Conservation (phyloP, 208 protist genomes). For the Leishmania gerbilli region DNA sequence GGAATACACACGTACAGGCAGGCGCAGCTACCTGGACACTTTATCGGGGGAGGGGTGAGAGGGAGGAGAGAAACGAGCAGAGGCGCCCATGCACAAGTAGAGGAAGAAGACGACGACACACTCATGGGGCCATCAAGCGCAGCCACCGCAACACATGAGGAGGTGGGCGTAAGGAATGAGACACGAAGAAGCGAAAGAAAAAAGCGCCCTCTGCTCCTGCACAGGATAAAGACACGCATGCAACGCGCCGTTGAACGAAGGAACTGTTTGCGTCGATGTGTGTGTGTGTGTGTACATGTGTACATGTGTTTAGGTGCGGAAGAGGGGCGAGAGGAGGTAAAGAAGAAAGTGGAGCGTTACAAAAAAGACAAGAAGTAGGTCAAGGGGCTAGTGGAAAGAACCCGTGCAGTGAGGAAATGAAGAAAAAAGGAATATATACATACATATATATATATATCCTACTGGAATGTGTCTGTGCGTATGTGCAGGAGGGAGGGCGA, state of each 20-base stretch:
- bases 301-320: neutral
- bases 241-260: neutral
- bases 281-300: neutral
- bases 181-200: neutral
- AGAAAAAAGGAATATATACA: neutral
- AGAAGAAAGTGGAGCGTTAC: neutral
- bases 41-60: neutral
- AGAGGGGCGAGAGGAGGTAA: neutral
- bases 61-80: neutral
- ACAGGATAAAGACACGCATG: neutral
- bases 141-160: neutral
- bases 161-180: neutral
- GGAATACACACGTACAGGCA: neutral
- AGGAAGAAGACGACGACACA: neutral
- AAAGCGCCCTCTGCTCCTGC: neutral
- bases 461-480: neutral
- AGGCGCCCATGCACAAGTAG: neutral
- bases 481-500: neutral
- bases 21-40: neutral
- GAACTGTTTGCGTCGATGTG: neutral
- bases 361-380: neutral
- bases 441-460: neutral
- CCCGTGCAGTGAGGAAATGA: neutral
- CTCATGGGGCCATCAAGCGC: neutral
- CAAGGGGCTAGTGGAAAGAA: constrained; percentile 4